phyloP scores from a whole-genome alignment of 179 eudicot species.

The Silene noctiflora region DNA sequence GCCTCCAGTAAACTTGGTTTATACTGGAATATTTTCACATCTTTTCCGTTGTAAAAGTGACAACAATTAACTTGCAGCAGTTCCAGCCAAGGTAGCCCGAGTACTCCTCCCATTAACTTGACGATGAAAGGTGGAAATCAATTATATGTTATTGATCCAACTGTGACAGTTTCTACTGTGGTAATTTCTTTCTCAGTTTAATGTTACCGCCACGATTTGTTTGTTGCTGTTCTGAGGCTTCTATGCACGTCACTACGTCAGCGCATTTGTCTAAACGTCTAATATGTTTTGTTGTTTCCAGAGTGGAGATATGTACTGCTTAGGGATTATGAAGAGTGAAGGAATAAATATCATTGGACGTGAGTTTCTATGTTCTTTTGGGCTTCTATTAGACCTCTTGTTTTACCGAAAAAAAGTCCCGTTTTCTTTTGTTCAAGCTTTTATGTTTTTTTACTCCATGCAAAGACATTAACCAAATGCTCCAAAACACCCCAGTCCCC shows the following conservation, averaged over 20 bases:
- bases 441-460: neutral
- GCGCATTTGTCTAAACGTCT: constrained; percentile 10
- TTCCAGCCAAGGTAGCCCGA: constrained; percentile 34
- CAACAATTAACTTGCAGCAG: constrained; percentile 49
- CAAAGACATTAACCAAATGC: neutral
- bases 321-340: constrained; percentile 66
- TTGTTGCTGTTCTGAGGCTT: constrained; percentile 18
- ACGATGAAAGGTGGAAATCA: constrained; percentile 75
- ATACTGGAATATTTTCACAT: neutral
- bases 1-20: neutral
- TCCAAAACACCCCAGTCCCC: no score
- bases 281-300: constrained; percentile 26
- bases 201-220: neutral
- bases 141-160: constrained; percentile 46
- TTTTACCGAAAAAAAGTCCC: neutral
- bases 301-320: constrained; percentile 56
- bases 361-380: constrained; percentile 35
- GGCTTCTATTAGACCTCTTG: neutral
- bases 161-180: constrained; percentile 32
- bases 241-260: neutral
- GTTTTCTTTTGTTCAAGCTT: neutral
- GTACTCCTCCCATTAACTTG: constrained; percentile 45
- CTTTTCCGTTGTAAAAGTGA: neutral
- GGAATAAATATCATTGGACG: constrained; percentile 76
- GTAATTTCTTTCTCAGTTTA: constrained; percentile 29